A percentile compares a stretch with the other conserved stretches of the same genome.
Conservation (phyloP, 2,329 filamentous ascomycete genomes). For the Sclerotinia sclerotiorum region DNA sequence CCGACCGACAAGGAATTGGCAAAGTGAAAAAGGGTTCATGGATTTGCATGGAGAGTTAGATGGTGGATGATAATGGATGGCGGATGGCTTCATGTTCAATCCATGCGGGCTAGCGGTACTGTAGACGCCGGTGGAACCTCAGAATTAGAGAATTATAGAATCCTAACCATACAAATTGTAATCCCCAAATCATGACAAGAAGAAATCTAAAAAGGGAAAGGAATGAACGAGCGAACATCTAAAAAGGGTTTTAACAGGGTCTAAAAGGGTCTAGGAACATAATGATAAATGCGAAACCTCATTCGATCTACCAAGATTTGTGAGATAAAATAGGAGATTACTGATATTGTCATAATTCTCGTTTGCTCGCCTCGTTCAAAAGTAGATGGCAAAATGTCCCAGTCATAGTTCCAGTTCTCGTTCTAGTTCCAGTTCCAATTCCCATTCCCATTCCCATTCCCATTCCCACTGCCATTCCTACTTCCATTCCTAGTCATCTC, state of each 20-base stretch:
- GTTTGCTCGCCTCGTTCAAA: constrained; percentile 12
- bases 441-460: not conserved
- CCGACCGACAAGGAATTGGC: not conserved
- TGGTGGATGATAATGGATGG: too few species aligned
- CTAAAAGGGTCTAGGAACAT: not conserved
- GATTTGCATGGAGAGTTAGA: not conserved
- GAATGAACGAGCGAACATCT: not conserved
- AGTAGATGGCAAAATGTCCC: constrained; percentile 7
- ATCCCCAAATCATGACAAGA: not conserved
- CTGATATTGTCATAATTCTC: not conserved
- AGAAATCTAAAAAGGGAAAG: not conserved
- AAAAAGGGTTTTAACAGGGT: not conserved
- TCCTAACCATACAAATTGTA: not conserved
- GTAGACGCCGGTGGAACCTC: constrained; percentile 8
- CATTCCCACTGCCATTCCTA: too few species aligned
- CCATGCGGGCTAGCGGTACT: not conserved
- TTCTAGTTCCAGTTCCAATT: not conserved
- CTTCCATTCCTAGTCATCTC: too few species aligned
- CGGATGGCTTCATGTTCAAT: constrained; percentile 5
- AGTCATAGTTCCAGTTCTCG: not conserved
- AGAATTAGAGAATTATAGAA: not conserved
- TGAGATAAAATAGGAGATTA: not conserved
- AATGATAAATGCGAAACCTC: not conserved
- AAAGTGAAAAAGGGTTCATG: not conserved
- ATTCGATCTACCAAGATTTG: constrained; percentile 1